A percentile compares a stretch with the other conserved stretches of the same genome.
These are phyloP conservation scores for Trichoderma parareesei DNA, from an alignment of 495 filamentous ascomycete genomes.

Conservation along the genomic window DNA sequence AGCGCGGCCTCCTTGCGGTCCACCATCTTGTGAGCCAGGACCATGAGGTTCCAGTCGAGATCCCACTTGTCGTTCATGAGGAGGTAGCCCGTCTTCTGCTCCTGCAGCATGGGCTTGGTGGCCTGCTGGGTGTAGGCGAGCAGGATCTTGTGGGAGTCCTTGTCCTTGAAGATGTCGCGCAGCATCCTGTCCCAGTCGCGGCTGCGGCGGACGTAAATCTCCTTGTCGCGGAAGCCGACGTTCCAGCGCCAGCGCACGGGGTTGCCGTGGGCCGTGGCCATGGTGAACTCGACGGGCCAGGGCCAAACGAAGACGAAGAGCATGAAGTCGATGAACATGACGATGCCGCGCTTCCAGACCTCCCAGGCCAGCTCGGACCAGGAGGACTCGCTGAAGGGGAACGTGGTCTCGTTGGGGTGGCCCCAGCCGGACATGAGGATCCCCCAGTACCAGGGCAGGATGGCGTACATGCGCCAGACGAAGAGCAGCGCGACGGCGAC, in stretches of 20 bases:
- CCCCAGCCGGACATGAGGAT: slow-evolving; percentile 55
- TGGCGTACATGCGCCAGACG: slow-evolving; percentile 50
- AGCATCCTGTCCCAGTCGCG: slow-evolving; percentile 48
- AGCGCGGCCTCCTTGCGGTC: slow-evolving; percentile 46
- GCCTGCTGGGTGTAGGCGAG: slow-evolving; percentile 37
- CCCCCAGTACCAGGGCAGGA: slow-evolving; percentile 56
- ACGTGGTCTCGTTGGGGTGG: slow-evolving; percentile 46
- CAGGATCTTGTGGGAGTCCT: slow-evolving; percentile 23
- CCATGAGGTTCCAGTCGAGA: slow-evolving; percentile 70
- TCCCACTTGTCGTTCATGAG: slow-evolving; percentile 75
- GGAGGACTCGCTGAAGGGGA: slow-evolving; percentile 44
- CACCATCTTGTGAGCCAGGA: slow-evolving; percentile 55
- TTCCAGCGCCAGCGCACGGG: slow-evolving; percentile 60
- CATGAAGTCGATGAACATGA: slow-evolving; percentile 63
- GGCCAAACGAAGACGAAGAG: slow-evolving; percentile 58
- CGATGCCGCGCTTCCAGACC: slow-evolving; percentile 45
- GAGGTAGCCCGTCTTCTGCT: slow-evolving; percentile 67
- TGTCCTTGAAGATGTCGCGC: slow-evolving; percentile 32
- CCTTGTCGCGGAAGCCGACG: slow-evolving; percentile 60
- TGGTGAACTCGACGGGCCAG: slow-evolving; percentile 69
- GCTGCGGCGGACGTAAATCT: slow-evolving; percentile 68
- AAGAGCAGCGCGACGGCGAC: slow-evolving; percentile 49
- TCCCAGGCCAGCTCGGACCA: slow-evolving; percentile 42
- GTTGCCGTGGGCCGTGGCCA: slow-evolving; percentile 41
- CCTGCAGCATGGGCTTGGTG: slow-evolving; percentile 51